These are phyloP conservation scores for Myriangium duriaei DNA, from an alignment of 2,329 filamentous ascomycete genomes.

Conservation along the genomic window DNA sequence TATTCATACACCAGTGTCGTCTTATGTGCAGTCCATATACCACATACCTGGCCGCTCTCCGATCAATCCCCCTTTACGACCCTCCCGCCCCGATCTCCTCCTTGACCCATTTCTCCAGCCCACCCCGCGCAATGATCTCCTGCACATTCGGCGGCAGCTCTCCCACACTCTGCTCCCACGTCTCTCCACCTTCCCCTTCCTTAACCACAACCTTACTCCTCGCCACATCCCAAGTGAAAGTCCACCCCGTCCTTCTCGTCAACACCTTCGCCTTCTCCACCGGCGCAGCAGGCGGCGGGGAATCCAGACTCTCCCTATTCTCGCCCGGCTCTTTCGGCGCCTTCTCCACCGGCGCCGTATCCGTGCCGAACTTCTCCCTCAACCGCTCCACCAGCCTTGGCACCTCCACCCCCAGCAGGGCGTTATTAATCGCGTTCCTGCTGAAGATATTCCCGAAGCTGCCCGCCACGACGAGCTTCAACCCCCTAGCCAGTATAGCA, in stretches of 20 bases:
- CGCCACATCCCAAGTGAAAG: conserved; percentile 65
- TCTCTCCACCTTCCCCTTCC: conserved; percentile 53
- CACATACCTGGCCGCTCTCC: no score
- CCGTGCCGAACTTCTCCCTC: conserved; percentile 43
- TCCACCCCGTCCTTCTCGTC: conserved; percentile 73
- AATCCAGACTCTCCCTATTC: conserved; percentile 40
- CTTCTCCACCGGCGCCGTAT: conserved; percentile 19
- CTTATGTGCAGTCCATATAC: no score
- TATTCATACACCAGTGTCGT: no score
- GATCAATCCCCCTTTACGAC: no score
- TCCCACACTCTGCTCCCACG: conserved; percentile 70
- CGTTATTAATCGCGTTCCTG: conserved; percentile 70
- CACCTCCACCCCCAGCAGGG: conserved; percentile 58
- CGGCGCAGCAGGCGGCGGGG: conserved; percentile 29
- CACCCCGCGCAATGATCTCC: conserved; percentile 63
- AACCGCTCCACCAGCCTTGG: conserved; percentile 54
- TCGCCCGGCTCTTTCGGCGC: conserved; percentile 39
- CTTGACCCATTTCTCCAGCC: conserved; percentile 74
- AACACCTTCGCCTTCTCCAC: conserved; percentile 35
- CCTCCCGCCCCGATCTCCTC: conserved; percentile 47
- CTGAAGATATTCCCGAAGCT: conserved; percentile 78
- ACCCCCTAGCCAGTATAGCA: conserved; percentile 66
- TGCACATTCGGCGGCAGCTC: conserved; percentile 78
- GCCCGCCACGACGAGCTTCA: conserved; percentile 66
- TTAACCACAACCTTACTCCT: conserved; percentile 57